These are phyloP conservation scores for Biscogniauxia marginata DNA, from an alignment of 2,329 filamentous ascomycete genomes.

Conservation along the genomic window DNA sequence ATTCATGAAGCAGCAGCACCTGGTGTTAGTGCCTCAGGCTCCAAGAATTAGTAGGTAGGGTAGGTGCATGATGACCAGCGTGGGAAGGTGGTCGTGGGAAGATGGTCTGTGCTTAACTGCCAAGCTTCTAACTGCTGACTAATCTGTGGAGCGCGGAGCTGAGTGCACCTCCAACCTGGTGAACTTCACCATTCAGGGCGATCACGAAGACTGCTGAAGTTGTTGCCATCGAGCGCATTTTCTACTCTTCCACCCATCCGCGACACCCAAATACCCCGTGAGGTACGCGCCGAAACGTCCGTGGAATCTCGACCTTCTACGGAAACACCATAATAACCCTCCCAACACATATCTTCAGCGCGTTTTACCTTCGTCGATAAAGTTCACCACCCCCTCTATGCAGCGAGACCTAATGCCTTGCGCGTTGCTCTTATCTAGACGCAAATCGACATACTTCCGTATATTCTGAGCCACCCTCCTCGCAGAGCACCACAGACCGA, in stretches of 20 bases:
- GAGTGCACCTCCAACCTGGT: conserved; percentile 14
- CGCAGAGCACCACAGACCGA: background rate
- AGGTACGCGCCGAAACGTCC: conserved; percentile 19
- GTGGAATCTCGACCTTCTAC: background rate
- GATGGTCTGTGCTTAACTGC: background rate
- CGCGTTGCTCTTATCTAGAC: conserved; percentile 6
- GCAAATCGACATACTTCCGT: background rate
- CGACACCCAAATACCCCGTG: conserved; percentile 1
- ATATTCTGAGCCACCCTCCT: background rate
- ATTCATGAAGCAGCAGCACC: background rate
- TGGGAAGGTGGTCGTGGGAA: too few species aligned
- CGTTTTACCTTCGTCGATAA: conserved; percentile 9
- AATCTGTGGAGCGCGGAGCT: conserved; percentile 9
- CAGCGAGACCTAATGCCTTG: conserved; percentile 20
- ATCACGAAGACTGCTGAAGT: conserved; percentile 4
- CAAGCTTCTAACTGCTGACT: conserved; percentile 7
- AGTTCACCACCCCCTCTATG: conserved; percentile 6
- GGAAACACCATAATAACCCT: conserved; percentile 3
- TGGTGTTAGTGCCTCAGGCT: conserved; percentile 1
- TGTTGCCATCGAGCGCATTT: conserved; percentile 12
- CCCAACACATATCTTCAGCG: conserved; percentile 3
- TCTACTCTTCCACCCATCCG: conserved; percentile 3
- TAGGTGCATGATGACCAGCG: background rate
- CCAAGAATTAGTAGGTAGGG: background rate
- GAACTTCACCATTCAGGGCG: conserved; percentile 12